Percentiles rank a stretch among this genome's conserved stretches.
phyloP scores from a whole-genome alignment of 2,329 filamentous ascomycete genomes.

The Pestalotiopsis sp. region DNA sequence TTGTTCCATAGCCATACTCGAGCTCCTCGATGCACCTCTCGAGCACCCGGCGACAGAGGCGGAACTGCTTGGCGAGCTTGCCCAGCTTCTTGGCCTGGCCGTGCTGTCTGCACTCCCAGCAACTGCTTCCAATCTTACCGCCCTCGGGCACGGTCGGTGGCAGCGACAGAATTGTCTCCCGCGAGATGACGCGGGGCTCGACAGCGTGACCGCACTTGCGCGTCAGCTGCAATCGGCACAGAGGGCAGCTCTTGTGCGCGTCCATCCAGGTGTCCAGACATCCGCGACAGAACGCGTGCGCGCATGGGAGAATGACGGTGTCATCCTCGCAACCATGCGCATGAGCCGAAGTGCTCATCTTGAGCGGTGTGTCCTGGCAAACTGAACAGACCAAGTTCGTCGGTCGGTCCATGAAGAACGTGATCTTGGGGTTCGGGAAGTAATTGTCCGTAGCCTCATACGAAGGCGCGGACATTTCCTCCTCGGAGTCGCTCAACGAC shows the following conservation, averaged over 20 bases:
- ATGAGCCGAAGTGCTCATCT: not conserved
- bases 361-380: not conserved
- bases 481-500: not conserved
- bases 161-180: slow-evolving; percentile 32
- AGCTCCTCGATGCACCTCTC: not conserved
- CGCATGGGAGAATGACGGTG: slow-evolving; percentile 35
- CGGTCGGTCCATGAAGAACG: slow-evolving; percentile 1
- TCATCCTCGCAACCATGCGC: not conserved
- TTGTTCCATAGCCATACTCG: not conserved
- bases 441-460: not conserved
- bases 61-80: slow-evolving; percentile 15
- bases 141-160: slow-evolving; percentile 34
- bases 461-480: not conserved
- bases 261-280: slow-evolving; percentile 33
- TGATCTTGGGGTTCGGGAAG: slow-evolving; percentile 5
- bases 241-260: slow-evolving; percentile 31
- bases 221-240: slow-evolving; percentile 32
- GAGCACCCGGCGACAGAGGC: slow-evolving; percentile 12
- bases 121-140: slow-evolving; percentile 26
- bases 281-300: slow-evolving; percentile 32
- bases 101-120: slow-evolving; percentile 19
- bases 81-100: slow-evolving; percentile 13
- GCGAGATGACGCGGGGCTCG: slow-evolving; percentile 26
- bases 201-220: slow-evolving; percentile 35
- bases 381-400: slow-evolving; percentile 2